Evolutionary conservation across 768 basidiomycete species (phyloP), one percentile per base, ranked within the genome.

Genomic region (Calocera cornea): DNA sequence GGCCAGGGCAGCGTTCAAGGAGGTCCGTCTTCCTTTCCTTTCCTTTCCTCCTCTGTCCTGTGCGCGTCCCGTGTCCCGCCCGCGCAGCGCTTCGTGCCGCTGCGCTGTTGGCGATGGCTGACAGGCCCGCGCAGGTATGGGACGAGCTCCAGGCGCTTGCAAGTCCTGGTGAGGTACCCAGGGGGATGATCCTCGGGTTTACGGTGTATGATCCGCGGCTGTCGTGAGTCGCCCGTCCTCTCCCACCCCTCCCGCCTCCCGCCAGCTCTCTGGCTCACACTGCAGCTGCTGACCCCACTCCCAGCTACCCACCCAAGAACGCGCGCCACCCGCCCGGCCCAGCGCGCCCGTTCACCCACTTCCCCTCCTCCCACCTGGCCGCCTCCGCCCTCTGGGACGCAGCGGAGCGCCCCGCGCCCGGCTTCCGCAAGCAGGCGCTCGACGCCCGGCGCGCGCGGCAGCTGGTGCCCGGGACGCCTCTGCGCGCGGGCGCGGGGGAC

Each of bases 181-280:
- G 86, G 44, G 89, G 87, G 1, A 89, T 89, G 82, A 77, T 92
- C 0, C 79, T 92, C 22, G 92, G 92, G 0, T 82, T 92, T 68
- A 86, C 81, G 41, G 89, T 92, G 0, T 78, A 88, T 41, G 95
- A 99, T 75, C 95, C 95, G 14, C 83, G 95, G 60, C 78, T 97
- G 14, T 88, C 81, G 95, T 95, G 70, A 36, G 84, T 75, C 12
- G 17, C 22, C 8, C 50, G 1, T 22, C 38, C n/a, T 5, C 49
- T 54, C 33, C 24, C 11, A 41, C 34, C n/a, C n/a, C n/a, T n/a
- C 27, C 27, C 34, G 64, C 49, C 17, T 2, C 60, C 1, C 34
- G 2, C 27, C 24, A n/a, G 12, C 24, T 36, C 24, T 17, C 5
- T 47, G 36, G 36, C 44, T 47, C 14, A 60, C 22, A 60, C 2